Percentiles rank a stretch among this genome's conserved stretches.
Conservation (phyloP, 495 filamentous ascomycete species). For the Hyaloscypha bicolor region DNA sequence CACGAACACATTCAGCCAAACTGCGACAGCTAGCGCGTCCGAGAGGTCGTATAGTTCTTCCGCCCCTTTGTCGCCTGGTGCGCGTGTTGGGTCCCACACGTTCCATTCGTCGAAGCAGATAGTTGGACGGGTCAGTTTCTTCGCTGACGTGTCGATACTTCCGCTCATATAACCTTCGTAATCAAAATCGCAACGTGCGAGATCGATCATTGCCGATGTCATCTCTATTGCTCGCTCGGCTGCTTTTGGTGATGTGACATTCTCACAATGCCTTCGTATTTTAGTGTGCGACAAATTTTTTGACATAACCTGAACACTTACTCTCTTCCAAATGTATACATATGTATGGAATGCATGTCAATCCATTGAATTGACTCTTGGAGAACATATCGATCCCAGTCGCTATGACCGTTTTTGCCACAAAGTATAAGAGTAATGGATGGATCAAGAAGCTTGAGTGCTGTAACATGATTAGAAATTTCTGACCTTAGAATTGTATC, state of each 20-base stretch:
- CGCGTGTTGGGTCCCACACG: slow-evolving; percentile 66
- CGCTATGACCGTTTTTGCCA: slow-evolving; percentile 57
- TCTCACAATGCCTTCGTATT: slow-evolving; percentile 45
- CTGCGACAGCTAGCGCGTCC: slow-evolving; percentile 61
- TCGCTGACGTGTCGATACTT: slow-evolving; percentile 40
- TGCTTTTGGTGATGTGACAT: slow-evolving; percentile 56
- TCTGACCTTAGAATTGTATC: neutral
- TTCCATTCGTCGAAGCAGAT: slow-evolving; percentile 76
- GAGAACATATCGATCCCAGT: slow-evolving; percentile 63
- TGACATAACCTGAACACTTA: neutral
- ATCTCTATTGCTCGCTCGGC: slow-evolving; percentile 67
- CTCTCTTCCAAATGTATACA: slow-evolving; percentile 51
- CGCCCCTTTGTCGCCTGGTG: slow-evolving; percentile 56
- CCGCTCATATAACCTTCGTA: slow-evolving; percentile 36
- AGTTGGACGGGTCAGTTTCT: slow-evolving; percentile 43
- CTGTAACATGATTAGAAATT: neutral
- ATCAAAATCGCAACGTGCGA: slow-evolving; percentile 58
- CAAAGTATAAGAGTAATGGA: slow-evolving; percentile 60
- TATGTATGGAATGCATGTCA: slow-evolving; percentile 38
- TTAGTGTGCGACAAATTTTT: slow-evolving; percentile 33
- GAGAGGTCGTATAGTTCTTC: slow-evolving; percentile 63
- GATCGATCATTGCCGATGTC: slow-evolving; percentile 57
- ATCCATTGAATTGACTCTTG: slow-evolving; percentile 56
- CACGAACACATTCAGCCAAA: slow-evolving; percentile 65
- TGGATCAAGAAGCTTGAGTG: slow-evolving; percentile 64